A percentile compares a stretch with the other conserved stretches of the same genome.
phyloP scores from a whole-genome alignment of 805 yeast species.

The Candida yuanshanica region DNA sequence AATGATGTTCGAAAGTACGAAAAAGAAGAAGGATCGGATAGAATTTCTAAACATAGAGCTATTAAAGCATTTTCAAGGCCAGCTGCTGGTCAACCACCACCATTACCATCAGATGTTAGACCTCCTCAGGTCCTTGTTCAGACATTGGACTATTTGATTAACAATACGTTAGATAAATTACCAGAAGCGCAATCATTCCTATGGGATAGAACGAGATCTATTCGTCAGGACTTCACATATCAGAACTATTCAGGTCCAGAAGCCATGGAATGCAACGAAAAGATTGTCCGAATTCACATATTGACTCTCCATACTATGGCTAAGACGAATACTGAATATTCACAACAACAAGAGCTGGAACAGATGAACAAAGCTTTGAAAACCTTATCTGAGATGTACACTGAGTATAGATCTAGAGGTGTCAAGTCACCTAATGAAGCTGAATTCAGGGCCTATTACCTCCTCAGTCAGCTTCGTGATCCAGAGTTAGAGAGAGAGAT shows the following conservation, averaged over 20 bases:
- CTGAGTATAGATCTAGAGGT: constrained; percentile 68
- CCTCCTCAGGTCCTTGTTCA: constrained; percentile 72
- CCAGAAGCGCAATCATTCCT: constrained; percentile 87
- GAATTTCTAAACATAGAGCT: constrained; percentile 55
- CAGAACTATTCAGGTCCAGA: constrained; percentile 93
- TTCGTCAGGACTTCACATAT: constrained; percentile 93
- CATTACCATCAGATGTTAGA: constrained; percentile 94
- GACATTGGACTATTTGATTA: constrained; percentile 69
- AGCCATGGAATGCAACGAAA: constrained; percentile 87
- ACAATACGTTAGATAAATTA: constrained; percentile 52
- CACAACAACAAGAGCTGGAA: constrained; percentile 93
- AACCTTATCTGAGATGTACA: constrained; percentile 81
- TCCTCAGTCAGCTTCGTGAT: constrained; percentile 75
- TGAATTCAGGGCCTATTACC: constrained; percentile 85
- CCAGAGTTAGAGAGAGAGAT: constrained; percentile 76
- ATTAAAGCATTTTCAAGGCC: constrained; percentile 94
- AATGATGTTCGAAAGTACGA: constrained; percentile 81
- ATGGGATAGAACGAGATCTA: constrained; percentile 97
- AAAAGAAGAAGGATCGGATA: constrained; percentile 48
- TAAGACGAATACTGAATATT: constrained; percentile 61
- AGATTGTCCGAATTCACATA: constrained; percentile 84
- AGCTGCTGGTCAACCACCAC: constrained; percentile 97
- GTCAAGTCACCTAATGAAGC: constrained; percentile 77
- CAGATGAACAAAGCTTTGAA: constrained; percentile 90
- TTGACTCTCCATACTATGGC: constrained; percentile 84